Base-by-base conservation (phyloP, 495 filamentous ascomycete genomes). In the Xanthoparmelia taractica region DNA sequence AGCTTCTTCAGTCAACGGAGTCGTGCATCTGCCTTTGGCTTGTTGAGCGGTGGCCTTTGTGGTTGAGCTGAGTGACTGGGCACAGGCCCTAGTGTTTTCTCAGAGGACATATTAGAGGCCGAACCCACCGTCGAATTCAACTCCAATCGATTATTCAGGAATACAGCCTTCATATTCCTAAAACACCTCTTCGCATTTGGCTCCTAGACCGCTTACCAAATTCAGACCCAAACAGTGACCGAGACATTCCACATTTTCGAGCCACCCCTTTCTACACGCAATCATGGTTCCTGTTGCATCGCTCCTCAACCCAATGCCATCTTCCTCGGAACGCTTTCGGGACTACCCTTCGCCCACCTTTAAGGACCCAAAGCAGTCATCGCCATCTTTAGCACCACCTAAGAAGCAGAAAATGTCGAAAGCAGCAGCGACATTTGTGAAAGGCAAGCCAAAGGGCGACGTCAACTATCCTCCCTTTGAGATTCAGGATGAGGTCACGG, bases 391-490 rank as follows among this genome's bases (percentile, higher is more conserved):
- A 29, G 60, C 68, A n/a, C 62, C 73, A 50, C 70, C 58, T 23
- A 82, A 78, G 65, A 76, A 77, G 58, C 71, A 70, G 29, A 85
- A 85, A 67, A 67, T 77, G 67, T 75, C 80, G 48, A 88, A 87
- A 69, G 83, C 87, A 62, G 76, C 82, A 37, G 80, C 84, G 2
- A 71, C 84, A 8, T 82, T 87, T 65, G 73, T 77, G 0, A 82
- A 78, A 60, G 81, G 81, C 45, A 82, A 79, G 61, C 74, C 83
- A 33, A 80, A 81, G 63, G 89, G 87, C 17, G 72, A 77, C 38
- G 72, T 91, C 61, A 85, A 84, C 60, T 95, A 84, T 68, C 78
- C 80, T 29, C 88, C 90, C 12, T 84, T 79, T 68, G 87, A 93
- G 64, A 73, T 77, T 36, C 73, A 86, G 54, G 80, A 86, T 60